phyloP scores from a whole-genome alignment of 73 alveolate species.

The Paramecium tetraurelia region DNA sequence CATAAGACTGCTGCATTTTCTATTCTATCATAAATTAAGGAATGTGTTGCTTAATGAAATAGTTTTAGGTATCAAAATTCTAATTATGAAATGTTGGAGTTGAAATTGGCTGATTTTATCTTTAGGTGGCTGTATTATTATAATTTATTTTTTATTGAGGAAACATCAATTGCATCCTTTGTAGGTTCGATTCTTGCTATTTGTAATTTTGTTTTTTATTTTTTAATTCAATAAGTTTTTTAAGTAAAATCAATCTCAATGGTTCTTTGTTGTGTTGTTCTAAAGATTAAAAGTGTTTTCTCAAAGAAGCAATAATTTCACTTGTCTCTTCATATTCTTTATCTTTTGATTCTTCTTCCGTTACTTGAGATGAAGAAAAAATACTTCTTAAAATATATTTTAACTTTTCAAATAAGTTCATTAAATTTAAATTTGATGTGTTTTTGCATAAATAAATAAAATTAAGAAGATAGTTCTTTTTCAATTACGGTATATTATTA shows the following conservation, averaged over 20 bases:
- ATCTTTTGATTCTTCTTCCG: background rate
- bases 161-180: background rate
- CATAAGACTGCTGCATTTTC: background rate
- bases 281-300: background rate
- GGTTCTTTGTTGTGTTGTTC: background rate
- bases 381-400: background rate
- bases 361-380: background rate
- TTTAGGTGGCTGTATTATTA: background rate
- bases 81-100: background rate
- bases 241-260: background rate
- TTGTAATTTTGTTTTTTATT: background rate
- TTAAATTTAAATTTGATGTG: background rate
- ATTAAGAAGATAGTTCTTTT: background rate
- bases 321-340: background rate
- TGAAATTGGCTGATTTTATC: background rate
- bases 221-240: background rate
- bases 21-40: background rate
- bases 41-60: background rate
- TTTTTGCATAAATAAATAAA: background rate
- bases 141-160: background rate
- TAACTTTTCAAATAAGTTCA: background rate
- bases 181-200: background rate
- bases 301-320: background rate
- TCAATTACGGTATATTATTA: background rate
- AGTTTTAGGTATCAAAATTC: background rate